Conservation (phyloP, 2,329 filamentous ascomycete genomes). For the Thermothelomyces thermophilus region DNA sequence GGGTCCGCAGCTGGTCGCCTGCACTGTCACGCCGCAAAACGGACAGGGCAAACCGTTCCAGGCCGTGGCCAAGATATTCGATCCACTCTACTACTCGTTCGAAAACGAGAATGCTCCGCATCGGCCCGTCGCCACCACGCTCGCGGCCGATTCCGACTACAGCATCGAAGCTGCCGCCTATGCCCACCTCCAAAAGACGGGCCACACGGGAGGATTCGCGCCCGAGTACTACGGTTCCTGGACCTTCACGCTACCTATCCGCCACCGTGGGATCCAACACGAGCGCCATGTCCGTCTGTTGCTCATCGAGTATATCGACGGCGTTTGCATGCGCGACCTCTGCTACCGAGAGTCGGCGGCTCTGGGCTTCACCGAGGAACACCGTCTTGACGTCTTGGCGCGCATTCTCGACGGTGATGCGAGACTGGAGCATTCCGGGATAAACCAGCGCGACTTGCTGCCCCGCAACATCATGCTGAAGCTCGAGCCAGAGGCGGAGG, state of each 20-base stretch:
- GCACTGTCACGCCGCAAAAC: background rate
- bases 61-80: background rate
- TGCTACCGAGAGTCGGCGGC: background rate
- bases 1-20: background rate
- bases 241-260: background rate
- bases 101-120: background rate
- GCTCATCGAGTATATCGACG: background rate
- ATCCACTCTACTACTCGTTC: constrained; percentile 1
- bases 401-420: background rate
- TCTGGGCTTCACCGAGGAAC: background rate
- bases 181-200: background rate
- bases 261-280: background rate
- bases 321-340: background rate
- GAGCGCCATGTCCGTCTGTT: background rate
- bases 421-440: background rate
- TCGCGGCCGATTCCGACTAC: background rate
- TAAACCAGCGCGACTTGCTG: background rate
- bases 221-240: background rate
- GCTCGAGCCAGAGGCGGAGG: background rate
- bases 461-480: background rate
- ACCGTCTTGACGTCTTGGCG: background rate
- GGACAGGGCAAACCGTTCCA: background rate
- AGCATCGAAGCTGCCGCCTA: background rate
- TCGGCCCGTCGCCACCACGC: background rate
- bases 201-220: background rate